Base-by-base conservation (phyloP, 331 rosid genomes). In the Quercus lobata region DNA sequence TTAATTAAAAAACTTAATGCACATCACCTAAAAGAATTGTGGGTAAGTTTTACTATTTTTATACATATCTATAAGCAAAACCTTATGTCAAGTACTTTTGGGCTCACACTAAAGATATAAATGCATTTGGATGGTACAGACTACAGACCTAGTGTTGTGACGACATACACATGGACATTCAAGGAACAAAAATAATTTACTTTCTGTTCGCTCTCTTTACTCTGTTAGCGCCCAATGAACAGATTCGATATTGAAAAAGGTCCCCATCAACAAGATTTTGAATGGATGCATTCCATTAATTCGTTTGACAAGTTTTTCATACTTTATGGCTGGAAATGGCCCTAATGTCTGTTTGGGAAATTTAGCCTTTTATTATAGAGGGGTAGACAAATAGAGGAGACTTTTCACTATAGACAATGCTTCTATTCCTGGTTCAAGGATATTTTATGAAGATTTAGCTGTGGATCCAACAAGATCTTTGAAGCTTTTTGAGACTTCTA, bases 381-480 rank as follows among this genome's bases (percentile, higher is more conserved):
- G 57, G 69, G 71, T 27, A 73, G 11, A 49, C 17, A 49, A 34
- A 32, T 34, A 76, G 16, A 65, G 56, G 35, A 15, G 58, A 65
- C 76, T 29, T 80, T 22, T 72, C 69, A 49, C 66, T 2, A 77
- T 71, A 81, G 73, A 81, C 69, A 79, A 41, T 73, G 79, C 69
- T 35, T 75, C 79, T 78, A 61, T 74, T 68, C 34, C 52, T 5
- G 30, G 53, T 49, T 21, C 61, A 27, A 35, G 9, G 46, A 54
- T 63, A 21, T 21, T 35, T 4, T 21, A 21, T 16, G 68, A 57
- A 69, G 78, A 82, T 90, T 83, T 74, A 84, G 84, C 44, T 82
- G 84, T 62, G 77, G 85, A 86, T 84, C 84, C 80, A 76, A 79
- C 32, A 78, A 88, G 86, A 88, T 88, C 91, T 82, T 75, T 52